Base-by-base conservation (phyloP, 805 yeast species). In the Yarrowia osloensis region DNA sequence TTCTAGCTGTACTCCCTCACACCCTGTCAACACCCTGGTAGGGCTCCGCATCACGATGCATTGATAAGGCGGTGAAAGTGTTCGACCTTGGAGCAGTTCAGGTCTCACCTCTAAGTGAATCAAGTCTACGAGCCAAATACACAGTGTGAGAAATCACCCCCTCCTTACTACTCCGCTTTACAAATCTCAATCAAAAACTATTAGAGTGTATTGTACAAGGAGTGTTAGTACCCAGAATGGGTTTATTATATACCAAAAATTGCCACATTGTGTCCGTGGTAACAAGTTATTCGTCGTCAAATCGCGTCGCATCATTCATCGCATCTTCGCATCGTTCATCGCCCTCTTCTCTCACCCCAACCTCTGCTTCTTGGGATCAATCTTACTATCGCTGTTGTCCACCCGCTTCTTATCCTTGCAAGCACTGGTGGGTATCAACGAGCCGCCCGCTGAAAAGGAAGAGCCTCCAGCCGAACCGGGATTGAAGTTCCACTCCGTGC, bases 401-500 rank as follows among this genome's bases (percentile, higher is more conserved):
- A 44, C 54, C 52, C 66, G 29, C 35, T 57, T 57, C n/a, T 61
- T 61, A 22, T 44, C 54, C 33, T 44, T 61, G 13, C 44, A 33
- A 7, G 66, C 66, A 61, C 54, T 44, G 17, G 66, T 61, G 19
- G 66, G 66, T 8, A 61, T 61, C 19, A 61, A 40, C 0, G 66
- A 46, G 6, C 66, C 66, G 13, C 66, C 66, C 11, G 66, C 66
- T 8, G 66, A 61, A 33, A 61, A 61, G 54, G 52, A 33, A 44
- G 65, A 39, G 3, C 70, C 72, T 65, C 70, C 72, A 9, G 69
- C 74, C 5, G 74, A 69, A 11, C 73, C 70, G 7, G 73, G 73
- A 5, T 71, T 70, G 73, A 79, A 81, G 12, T 79, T 79, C 87
- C 87, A 85, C 52, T 85, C 88, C 66, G 85, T 81, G 7, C 86